phyloP scores from a whole-genome alignment of 495 filamentous ascomycete species.

The Sporormia fimetaria region DNA sequence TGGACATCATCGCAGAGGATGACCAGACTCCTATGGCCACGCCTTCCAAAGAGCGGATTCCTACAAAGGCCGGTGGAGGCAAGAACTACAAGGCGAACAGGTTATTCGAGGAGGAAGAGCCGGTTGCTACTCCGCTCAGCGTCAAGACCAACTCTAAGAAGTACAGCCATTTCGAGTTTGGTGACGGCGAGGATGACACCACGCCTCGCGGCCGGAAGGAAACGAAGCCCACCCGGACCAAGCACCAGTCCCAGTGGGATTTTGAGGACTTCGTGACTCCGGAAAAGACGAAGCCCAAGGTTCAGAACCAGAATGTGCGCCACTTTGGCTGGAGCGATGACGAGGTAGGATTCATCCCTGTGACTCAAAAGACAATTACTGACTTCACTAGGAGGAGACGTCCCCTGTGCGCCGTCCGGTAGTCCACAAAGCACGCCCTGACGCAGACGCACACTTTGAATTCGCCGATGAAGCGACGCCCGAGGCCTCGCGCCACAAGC shows the following conservation, averaged over 20 bases:
- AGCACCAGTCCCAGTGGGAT: conserved; percentile 62
- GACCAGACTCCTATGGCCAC: conserved; percentile 29
- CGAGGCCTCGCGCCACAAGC: conserved; percentile 26
- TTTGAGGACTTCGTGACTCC: conserved; percentile 82
- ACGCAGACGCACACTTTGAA: conserved; percentile 70
- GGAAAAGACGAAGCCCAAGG: conserved; percentile 47
- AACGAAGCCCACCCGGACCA: conserved; percentile 40
- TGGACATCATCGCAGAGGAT: conserved; percentile 50
- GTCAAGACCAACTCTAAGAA: conserved; percentile 59
- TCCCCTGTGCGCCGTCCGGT: conserved; percentile 38
- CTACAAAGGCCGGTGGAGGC: conserved; percentile 53
- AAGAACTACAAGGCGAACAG: conserved; percentile 61
- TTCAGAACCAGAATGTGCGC: conserved; percentile 44
- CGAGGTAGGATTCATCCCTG: conserved; percentile 30
- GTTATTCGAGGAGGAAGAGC: conserved; percentile 52
- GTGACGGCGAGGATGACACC: conserved; percentile 43
- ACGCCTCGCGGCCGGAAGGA: conserved; percentile 29
- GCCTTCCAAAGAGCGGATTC: conserved; percentile 35
- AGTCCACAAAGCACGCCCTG: conserved; percentile 56
- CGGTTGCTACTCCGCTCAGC: conserved; percentile 33
- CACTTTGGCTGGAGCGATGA: conserved; percentile 66
- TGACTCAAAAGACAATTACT: background rate
- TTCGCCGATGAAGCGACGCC: conserved; percentile 48
- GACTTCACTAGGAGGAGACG: conserved; percentile 20
- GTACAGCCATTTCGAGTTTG: conserved; percentile 81